These are phyloP conservation scores for Orobanche coerulescens DNA, from an alignment of 257 asterid species.

Conservation along the genomic window DNA sequence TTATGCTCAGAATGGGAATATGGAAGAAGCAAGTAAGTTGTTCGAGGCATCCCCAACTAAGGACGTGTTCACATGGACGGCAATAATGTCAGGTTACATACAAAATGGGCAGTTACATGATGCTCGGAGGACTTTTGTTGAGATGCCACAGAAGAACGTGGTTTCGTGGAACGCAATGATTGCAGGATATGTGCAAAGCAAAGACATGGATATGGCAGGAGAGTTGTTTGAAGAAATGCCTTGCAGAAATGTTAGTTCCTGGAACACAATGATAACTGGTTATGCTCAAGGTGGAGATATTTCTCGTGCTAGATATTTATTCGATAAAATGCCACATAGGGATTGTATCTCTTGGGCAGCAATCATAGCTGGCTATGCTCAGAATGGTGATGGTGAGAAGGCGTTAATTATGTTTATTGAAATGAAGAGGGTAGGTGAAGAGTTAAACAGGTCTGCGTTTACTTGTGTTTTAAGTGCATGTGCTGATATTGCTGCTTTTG, in stretches of 20 bases:
- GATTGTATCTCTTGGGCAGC: conserved; percentile 98
- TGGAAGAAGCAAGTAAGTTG: conserved; percentile 59
- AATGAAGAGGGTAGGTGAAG: conserved; percentile 62
- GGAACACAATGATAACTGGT: conserved; percentile 93
- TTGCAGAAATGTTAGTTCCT: conserved; percentile 61
- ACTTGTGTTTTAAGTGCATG: conserved; percentile 71
- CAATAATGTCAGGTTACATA: conserved; percentile 78
- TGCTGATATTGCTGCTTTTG: conserved; percentile 81
- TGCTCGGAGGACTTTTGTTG: conserved; percentile 59
- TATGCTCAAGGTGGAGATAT: conserved; percentile 67
- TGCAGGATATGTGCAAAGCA: conserved; percentile 73
- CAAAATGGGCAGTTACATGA: conserved; percentile 72
- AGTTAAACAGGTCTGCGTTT: conserved; percentile 54
- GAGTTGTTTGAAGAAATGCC: conserved; percentile 84
- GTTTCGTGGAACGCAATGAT: conserved; percentile 93
- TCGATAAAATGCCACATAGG: conserved; percentile 59
- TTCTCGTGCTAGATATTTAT: conserved; percentile 53
- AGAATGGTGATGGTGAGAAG: conserved; percentile 57
- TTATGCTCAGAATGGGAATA: conserved; percentile 62
- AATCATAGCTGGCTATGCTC: conserved; percentile 77
- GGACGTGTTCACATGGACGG: conserved; percentile 87
- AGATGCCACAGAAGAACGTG: conserved; percentile 76
- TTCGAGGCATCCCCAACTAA: conserved; percentile 58
- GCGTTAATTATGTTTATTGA: conserved; percentile 52
- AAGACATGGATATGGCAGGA: conserved; percentile 60